Base-by-base conservation (phyloP, 2,329 filamentous ascomycete species). In the Talaromyces sp. region DNA sequence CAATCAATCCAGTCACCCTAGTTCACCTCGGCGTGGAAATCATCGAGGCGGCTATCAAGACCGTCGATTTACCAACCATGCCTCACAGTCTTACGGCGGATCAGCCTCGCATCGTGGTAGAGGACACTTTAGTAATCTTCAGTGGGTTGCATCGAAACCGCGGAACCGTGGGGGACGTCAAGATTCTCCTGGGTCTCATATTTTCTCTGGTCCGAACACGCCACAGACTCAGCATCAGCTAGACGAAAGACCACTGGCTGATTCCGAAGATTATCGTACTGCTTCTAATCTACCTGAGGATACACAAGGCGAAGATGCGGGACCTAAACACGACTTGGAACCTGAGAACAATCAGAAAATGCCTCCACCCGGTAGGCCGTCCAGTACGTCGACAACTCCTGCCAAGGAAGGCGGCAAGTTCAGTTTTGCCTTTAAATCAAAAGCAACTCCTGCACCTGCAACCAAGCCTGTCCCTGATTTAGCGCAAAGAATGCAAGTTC, bases 351-450 rank as follows among this genome's bases (percentile, higher is more conserved):
- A 76, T 25, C 81, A 84, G 61, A 78, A 81, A 59, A 84, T 85
- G 76, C 82, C 82, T 32, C 83, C 83, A 22, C 81, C 85, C 11
- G 80, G 75, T 61, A 83, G 84, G 61, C 76, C 82, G 2, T 17
- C 54, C 9, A 80, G 83, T 22, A 79, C 81, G 1, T 82, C 84
- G 5, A 80, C 84, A n/a, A 80, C 83, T 63, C 70, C 76, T 15
- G 63, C 62, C 63, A 73, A 80, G 71, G 78, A 80, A 62, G 78
- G 79, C 2, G 86, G 86, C 52, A 95, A 93, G 76, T 96, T 97
- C 70, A 96, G 92, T 73, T 98, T 98, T 73, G 92, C 92, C 1
- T 92, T 98, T 75, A 97, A 97, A 73, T 84, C 88, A 61, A 93
- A 89, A 71, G 85, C 87, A 25, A 81, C 83, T 3, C 81, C 87